A percentile compares a stretch with the other conserved stretches of the same genome.
phyloP scores from a whole-genome alignment of 1,139 yeast genomes.

The Lodderomyces orthopsilosis region DNA sequence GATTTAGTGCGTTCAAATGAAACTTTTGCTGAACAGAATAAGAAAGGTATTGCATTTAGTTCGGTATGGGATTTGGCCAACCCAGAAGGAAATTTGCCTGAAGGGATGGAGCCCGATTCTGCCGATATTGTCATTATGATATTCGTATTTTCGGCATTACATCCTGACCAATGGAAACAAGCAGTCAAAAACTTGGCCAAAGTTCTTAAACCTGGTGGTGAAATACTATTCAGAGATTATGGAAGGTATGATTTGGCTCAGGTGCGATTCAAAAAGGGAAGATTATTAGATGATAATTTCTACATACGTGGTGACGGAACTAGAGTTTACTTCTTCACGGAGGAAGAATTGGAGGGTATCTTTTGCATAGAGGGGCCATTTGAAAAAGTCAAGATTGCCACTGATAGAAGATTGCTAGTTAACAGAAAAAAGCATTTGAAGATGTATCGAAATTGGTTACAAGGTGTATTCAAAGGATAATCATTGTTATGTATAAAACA shows the following conservation, averaged over 20 bases:
- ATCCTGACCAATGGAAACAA: constrained; percentile 86
- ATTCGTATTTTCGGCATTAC: constrained; percentile 87
- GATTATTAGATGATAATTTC: constrained; percentile 86
- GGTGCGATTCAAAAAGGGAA: constrained; percentile 84
- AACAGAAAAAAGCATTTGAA: constrained; percentile 88
- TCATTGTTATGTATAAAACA: constrained; percentile 58
- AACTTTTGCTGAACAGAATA: constrained; percentile 46
- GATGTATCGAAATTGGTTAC: constrained; percentile 97
- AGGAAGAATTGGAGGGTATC: constrained; percentile 77
- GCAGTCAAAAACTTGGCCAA: constrained; percentile 70
- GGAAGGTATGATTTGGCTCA: constrained; percentile 97
- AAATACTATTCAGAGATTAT: constrained; percentile 85
- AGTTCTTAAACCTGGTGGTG: constrained; percentile 89
- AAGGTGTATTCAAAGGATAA: constrained; percentile 66
- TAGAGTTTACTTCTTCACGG: constrained; percentile 93
- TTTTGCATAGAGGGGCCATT: constrained; percentile 63
- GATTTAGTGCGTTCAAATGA: constrained; percentile 71
- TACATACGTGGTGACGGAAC: constrained; percentile 98
- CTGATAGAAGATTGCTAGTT: constrained; percentile 86
- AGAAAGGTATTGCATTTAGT: constrained; percentile 66
- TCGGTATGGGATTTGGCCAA: constrained; percentile 96
- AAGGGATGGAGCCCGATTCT: constrained; percentile 73
- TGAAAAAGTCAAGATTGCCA: constrained; percentile 70
- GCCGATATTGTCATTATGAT: constrained; percentile 92
- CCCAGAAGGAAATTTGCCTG: constrained; percentile 71